Base-by-base conservation (phyloP, 129 eudicot genomes). In the Centrapalus pauciflorus region DNA sequence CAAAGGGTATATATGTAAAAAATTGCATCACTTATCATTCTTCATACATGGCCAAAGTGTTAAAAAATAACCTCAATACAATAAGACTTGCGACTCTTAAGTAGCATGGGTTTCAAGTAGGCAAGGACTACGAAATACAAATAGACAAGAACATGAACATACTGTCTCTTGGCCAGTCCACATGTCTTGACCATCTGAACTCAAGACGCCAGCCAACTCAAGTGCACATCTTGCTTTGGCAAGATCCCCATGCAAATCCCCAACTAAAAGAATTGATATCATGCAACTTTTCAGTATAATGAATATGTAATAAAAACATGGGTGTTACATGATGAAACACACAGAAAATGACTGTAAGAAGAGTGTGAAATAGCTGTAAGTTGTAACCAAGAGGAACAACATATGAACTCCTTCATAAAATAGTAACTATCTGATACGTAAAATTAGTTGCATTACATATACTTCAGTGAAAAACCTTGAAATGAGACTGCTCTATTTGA, bases 171-270 rank as follows among this genome's bases (percentile, higher is more conserved):
- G 84, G 48, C 98, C 98, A 56, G 82, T 81, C 98, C 98, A 92
- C 67, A 64, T 28, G 80, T 88, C 87, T 70, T 58, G 76, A 41
- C 95, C 98, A 75, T 92, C 98, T 40, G 95, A 64, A 86, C 96
- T 85, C 56, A 92, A 80, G 50, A 92, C 98, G 33, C 98, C 98
- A 77, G 98, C 98, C 82, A 88, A 76, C 84, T 88, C 86, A 50
- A 92, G 95, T 33, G 98, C 98, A 41, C 72, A 57, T 76, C 90
- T 82, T 41, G 98, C 96, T 77, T 92, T 88, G 34, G 81, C 78
- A 65, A 92, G 84, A 80, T 92, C 98, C 51, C 98, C 98, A 61
- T 92, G 98, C 87, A 92, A 76, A 78, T 92, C 98, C 58, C 98
- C 98, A 79, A 92, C 98, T 92, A 58, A 46, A 64, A 20, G 20